Base-by-base conservation (phyloP, 2,329 filamentous ascomycete genomes). In the Tolypocladium sp. region DNA sequence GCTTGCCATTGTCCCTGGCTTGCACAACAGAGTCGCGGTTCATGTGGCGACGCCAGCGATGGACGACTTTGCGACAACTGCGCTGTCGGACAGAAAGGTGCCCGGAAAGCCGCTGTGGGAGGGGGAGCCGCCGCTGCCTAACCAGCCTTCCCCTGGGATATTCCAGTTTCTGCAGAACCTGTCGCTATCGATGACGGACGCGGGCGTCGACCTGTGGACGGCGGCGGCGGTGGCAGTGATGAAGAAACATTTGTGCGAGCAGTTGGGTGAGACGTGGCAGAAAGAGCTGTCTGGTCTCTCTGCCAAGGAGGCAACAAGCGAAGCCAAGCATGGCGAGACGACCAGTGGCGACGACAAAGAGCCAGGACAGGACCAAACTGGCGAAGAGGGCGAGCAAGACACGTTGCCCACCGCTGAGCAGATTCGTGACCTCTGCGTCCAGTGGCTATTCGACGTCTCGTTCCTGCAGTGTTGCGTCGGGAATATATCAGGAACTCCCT, bases 151-250 rank as follows among this genome's bases (percentile, higher is more conserved):
- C 0, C 86, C 90, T 0, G 79, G 81, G 25, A 77, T 85, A 0
- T 96, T 96, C 68, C 83, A 81, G 61, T 86, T 95, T 58, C 68
- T 97, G 55, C 83, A 85, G 30, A 79, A 79, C 52, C 69, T 96
- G 35, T 82, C 84, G 5, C 74, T 76, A 54, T 77, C 80, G 6
- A 95, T 97, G 91, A 82, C 82, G 4, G 76, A 80, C 15, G 77
- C 82, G 3, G 92, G 92, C 0, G 77, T 83, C 53, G 93, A 97
- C 70, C 72, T 97, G 3, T 97, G 92, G 92, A 92, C 87, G 57
- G 80, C 84, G 2, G 77, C 79, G 2, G 89, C 90, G 0, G 82
- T 92, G 1, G 66, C 66, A 0, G 76, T 77, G 0, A 67, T 96
- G 63, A 94, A 91, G 73, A 69, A 67, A n/a, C 70, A 77, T 53